Conservation (phyloP, 139 green algal genomes). For the Chlamydomonas incerta region DNA sequence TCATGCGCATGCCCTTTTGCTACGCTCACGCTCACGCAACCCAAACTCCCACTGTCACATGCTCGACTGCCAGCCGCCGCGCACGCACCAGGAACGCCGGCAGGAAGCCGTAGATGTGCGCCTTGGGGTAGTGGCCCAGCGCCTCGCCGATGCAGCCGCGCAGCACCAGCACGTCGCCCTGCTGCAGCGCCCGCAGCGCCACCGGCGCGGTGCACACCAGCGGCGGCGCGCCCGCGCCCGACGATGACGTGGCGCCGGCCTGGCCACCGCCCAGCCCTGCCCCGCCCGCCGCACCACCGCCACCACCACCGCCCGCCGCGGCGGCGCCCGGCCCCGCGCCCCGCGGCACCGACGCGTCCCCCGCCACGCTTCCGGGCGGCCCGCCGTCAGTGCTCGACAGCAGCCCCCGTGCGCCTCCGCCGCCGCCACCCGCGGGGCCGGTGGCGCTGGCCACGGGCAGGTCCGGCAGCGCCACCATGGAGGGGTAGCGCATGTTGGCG, state of each 20-base stretch:
- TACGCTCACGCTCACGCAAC: too few species aligned
- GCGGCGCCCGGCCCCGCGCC: background rate
- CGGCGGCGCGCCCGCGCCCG: background rate
- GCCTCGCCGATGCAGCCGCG: slow-evolving; percentile 5
- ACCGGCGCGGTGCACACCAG: background rate
- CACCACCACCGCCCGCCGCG: background rate
- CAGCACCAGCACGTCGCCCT: slow-evolving; percentile 33
- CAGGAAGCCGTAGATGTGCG: slow-evolving; percentile 45
- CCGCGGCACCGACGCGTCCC: background rate
- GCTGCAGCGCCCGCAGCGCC: slow-evolving; percentile 9
- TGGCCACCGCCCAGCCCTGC: background rate
- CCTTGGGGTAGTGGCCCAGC: slow-evolving; percentile 36
- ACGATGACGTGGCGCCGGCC: background rate
- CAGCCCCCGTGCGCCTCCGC: background rate
- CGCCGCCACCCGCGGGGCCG: background rate
- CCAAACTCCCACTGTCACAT: too few species aligned
- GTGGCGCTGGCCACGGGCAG: background rate
- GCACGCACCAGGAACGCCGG: slow-evolving; percentile 36
- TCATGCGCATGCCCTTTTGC: background rate
- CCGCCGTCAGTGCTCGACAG: background rate
- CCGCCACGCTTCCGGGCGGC: too few species aligned
- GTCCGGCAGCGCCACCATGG: background rate
- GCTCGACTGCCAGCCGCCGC: too few species aligned
- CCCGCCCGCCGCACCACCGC: background rate
- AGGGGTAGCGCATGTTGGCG: slow-evolving; percentile 3